phyloP scores from a whole-genome alignment of 768 basidiomycete genomes.

The Mycena capillaripes region DNA sequence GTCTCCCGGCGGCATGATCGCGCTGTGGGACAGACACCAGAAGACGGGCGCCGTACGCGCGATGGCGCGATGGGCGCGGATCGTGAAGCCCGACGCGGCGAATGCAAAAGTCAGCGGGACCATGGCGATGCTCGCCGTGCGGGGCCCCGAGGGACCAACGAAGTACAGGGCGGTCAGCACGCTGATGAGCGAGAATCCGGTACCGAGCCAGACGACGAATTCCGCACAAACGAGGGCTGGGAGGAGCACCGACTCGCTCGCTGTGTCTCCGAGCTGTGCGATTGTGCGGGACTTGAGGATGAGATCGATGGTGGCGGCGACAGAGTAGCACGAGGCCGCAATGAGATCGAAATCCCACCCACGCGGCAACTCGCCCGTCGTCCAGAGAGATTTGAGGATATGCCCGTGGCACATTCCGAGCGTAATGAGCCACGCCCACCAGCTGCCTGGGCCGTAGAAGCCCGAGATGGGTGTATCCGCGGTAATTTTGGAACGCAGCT shows the following conservation, averaged over 20 bases:
- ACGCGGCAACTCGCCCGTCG: background rate
- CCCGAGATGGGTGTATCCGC: slow-evolving; percentile 9
- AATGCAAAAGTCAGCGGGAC: background rate
- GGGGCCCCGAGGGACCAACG: background rate
- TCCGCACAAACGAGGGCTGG: no score
- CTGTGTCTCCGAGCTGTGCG: background rate
- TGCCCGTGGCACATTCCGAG: slow-evolving; percentile 8
- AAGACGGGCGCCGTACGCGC: background rate
- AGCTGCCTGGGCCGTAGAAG: slow-evolving; percentile 12
- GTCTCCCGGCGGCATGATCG: background rate
- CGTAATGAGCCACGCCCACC: no score
- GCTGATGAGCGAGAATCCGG: background rate
- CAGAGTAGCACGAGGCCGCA: background rate
- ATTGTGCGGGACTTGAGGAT: background rate
- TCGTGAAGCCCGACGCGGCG: background rate
- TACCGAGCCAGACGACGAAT: no score
- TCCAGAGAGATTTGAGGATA: background rate
- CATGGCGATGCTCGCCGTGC: background rate
- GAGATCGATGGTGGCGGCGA: slow-evolving; percentile 10
- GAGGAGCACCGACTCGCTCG: background rate
- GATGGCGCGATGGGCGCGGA: background rate
- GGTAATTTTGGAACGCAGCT: no score
- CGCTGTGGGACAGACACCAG: background rate
- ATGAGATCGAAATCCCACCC: slow-evolving; percentile 13
- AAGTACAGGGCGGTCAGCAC: background rate